Base-by-base conservation (phyloP, 108 stramenopile genomes). In the Licmophora abbreviata region DNA sequence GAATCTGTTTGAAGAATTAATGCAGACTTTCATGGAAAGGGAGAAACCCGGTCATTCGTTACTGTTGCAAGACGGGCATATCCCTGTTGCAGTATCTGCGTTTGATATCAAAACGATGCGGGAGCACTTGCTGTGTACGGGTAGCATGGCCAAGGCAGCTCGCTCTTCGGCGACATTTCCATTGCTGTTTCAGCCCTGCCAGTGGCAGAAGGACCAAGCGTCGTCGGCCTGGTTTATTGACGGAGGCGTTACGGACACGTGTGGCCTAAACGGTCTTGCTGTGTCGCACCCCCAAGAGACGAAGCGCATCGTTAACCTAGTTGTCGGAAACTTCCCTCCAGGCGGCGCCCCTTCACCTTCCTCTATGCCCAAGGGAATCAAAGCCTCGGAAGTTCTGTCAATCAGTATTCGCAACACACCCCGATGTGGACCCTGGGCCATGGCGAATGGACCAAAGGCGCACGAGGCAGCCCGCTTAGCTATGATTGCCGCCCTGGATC, bases 121-220 rank as follows among this genome's bases (percentile, higher is more conserved):
- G 45, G 73, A 75, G 2, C 56, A 44, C 48, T 38, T 80, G 17
- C 26, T 88, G 56, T 55, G 44, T 4, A 14, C 42, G 23, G 81
- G 87, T 7, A 74, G 73, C 42, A 82, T 84, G 83, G 83, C 82
- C 0, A 79, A 77, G 29, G 83, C 87, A 24, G 87, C 83, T 9
- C 56, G 87, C 17, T 72, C 82, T 23, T 77, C 76, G 42, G 87
- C 87, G 5, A 77, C 77, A 22, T 88, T 88, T 62, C 87, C 87
- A 6, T 48, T 69, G 9, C 43, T 88, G 10, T 84, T 88, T 43
- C 81, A 84, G 48, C 87, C 87, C 4, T 77, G 81, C 27, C 56
- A 59, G 14, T 88, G 87, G 87, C 48, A 60, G 2, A 23, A 44
- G 14, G 29, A 48, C 36, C 35, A 26, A 6, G 44, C 45, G 15